phyloP scores from a whole-genome alignment of 208 protist species.

The Leishmania arabica region DNA sequence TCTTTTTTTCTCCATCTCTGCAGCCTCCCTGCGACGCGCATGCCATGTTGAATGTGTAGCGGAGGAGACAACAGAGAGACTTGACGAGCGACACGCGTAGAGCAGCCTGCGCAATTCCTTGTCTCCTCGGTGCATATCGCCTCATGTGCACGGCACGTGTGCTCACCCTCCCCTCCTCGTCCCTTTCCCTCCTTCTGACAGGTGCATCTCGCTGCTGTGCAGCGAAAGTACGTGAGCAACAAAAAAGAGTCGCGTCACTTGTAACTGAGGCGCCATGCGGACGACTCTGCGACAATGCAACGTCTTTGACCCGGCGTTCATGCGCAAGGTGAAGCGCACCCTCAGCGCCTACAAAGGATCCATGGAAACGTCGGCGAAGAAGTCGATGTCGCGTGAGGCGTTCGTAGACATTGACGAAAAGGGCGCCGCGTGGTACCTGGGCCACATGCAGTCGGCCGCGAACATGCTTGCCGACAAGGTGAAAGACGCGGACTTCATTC shows the following conservation, averaged over 20 bases:
- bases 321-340: slow-evolving; percentile 88
- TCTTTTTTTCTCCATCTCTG: neutral
- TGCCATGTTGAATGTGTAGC: neutral
- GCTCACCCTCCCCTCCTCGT: neutral
- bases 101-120: neutral
- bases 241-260: neutral
- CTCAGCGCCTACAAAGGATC: slow-evolving; percentile 68
- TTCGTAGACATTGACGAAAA: slow-evolving; percentile 90
- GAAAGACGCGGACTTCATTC: slow-evolving; percentile 86
- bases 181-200: neutral
- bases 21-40: neutral
- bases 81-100: neutral
- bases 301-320: slow-evolving; percentile 88
- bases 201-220: neutral
- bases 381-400: slow-evolving; percentile 76
- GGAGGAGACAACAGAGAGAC: neutral
- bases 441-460: slow-evolving; percentile 82
- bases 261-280: slow-evolving; percentile 37
- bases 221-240: too few relatives aligned
- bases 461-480: slow-evolving; percentile 68
- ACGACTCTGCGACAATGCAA: slow-evolving; percentile 40
- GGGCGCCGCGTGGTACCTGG: slow-evolving; percentile 88
- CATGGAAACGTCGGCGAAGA: slow-evolving; percentile 64
- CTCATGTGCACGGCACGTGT: neutral
- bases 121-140: neutral